Evolutionary conservation across 371 early-diverging fungal genomes (phyloP).

Genomic region (Basidiobolus meristosporus): DNA sequence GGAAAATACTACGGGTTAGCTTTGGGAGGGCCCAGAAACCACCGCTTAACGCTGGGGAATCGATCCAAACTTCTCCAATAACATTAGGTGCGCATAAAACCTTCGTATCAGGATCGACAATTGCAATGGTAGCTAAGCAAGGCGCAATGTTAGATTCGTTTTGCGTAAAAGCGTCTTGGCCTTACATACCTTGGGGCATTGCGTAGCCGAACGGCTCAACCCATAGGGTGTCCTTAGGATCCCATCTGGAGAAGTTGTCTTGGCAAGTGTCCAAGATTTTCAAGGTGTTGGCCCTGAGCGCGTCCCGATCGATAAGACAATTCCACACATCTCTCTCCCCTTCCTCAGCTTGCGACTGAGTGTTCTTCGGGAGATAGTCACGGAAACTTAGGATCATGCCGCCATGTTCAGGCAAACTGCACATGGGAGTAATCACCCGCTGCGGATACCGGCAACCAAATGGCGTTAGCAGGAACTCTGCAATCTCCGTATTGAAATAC

Average conservation of each 20-base stretch:
- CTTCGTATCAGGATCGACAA: slow-evolving; percentile 65
- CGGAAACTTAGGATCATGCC: slow-evolving; percentile 45
- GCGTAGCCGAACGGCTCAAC: slow-evolving; percentile 36
- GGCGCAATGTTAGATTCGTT: not conserved
- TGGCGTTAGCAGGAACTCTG: slow-evolving; percentile 32
- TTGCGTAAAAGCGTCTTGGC: not conserved
- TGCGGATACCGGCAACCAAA: slow-evolving; percentile 25
- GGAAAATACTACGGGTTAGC: slow-evolving; percentile 49
- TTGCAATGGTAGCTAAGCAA: slow-evolving; percentile 33
- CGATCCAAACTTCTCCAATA: slow-evolving; percentile 75
- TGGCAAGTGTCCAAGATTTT: slow-evolving; percentile 5
- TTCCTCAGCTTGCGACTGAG: slow-evolving; percentile 8
- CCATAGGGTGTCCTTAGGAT: slow-evolving; percentile 6
- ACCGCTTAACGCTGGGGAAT: slow-evolving; percentile 47
- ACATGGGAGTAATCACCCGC: slow-evolving; percentile 40
- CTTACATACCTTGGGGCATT: slow-evolving; percentile 31
- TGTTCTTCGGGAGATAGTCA: slow-evolving; percentile 11
- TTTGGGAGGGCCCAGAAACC: slow-evolving; percentile 68
- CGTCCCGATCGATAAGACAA: slow-evolving; percentile 29
- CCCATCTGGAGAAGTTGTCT: not conserved
- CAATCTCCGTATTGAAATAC: slow-evolving; percentile 32
- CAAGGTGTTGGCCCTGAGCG: slow-evolving; percentile 19
- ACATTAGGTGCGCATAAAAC: slow-evolving; percentile 49
- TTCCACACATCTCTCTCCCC: slow-evolving; percentile 28
- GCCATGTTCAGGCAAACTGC: slow-evolving; percentile 51